Evolutionary conservation across 1,139 yeast genomes (phyloP).

Genomic region (Diutina sp.): DNA sequence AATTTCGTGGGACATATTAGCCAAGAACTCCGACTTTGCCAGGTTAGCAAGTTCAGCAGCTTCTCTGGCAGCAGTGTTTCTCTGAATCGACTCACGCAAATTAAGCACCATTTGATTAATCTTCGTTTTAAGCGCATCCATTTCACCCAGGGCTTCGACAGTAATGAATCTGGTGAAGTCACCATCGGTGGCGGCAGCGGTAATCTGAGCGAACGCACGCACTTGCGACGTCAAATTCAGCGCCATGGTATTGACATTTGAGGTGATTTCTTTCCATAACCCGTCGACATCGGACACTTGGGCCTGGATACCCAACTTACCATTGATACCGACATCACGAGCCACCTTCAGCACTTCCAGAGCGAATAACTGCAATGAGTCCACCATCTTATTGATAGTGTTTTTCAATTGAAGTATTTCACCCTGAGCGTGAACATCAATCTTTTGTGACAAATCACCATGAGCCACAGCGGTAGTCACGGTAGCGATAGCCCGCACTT

Average conservation of each 20-base stretch:
- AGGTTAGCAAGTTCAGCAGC: conserved; percentile 86
- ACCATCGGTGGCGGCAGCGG: conserved; percentile 91
- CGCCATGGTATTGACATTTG: conserved; percentile 92
- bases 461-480: conserved; percentile 90
- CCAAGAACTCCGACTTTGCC: conserved; percentile 85
- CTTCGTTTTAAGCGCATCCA: conserved; percentile 85
- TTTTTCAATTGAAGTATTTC: conserved; percentile 67
- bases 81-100: conserved; percentile 76
- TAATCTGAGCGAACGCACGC: conserved; percentile 85
- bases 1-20: conserved; percentile 86
- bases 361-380: conserved; percentile 76
- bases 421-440: conserved; percentile 84
- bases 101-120: conserved; percentile 87
- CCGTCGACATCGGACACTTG: conserved; percentile 88
- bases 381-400: conserved; percentile 86
- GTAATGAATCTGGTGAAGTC: conserved; percentile 84
- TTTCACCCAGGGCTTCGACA: conserved; percentile 85
- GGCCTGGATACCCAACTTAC: conserved; percentile 85
- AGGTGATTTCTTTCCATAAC: conserved; percentile 81
- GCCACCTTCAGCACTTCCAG: conserved; percentile 85
- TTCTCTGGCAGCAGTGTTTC: conserved; percentile 87
- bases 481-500: conserved; percentile 81
- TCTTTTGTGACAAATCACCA: conserved; percentile 80
- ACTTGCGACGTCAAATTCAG: conserved; percentile 84
- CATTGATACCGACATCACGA: conserved; percentile 86